These are phyloP conservation scores for Trichoderma brevicompactum DNA, from an alignment of 2,329 filamentous ascomycete genomes.

Conservation along the genomic window DNA sequence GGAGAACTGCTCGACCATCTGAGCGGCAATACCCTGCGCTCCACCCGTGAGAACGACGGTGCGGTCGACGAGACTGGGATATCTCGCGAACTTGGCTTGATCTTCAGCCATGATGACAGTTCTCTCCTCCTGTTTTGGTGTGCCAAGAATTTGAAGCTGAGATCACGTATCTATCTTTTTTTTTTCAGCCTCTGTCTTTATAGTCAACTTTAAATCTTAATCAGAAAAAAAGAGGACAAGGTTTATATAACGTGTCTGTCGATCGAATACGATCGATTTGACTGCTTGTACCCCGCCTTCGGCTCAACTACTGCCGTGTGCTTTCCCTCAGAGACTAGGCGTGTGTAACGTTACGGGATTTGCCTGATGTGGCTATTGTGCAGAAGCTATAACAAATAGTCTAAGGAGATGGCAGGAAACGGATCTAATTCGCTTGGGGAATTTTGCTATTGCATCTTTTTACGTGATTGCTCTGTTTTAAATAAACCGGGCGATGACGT, in stretches of 20 bases:
- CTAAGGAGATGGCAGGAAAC: not conserved
- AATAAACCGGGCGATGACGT: not conserved
- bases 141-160: too few species aligned
- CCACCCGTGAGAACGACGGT: constrained; percentile 52
- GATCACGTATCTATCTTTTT: too few species aligned
- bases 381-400: not conserved
- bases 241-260: constrained; percentile 2
- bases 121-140: not conserved
- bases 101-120: constrained; percentile 11
- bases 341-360: constrained; percentile 23
- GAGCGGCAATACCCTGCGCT: constrained; percentile 52
- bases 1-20: constrained; percentile 50
- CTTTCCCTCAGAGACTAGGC: not conserved
- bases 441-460: not conserved
- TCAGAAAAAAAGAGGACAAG: not conserved
- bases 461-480: not conserved
- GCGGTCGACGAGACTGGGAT: constrained; percentile 48
- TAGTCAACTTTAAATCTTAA: not conserved
- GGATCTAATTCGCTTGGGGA: not conserved
- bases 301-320: not conserved
- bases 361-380: not conserved
- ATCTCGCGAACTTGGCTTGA: constrained; percentile 40
- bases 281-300: constrained; percentile 21
- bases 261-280: not conserved
- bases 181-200: not conserved